Percentiles rank a stretch among this genome's conserved stretches.
These are phyloP conservation scores for Pseudocercospora cruenta DNA, from an alignment of 2,329 filamentous ascomycete species.

Conservation along the genomic window DNA sequence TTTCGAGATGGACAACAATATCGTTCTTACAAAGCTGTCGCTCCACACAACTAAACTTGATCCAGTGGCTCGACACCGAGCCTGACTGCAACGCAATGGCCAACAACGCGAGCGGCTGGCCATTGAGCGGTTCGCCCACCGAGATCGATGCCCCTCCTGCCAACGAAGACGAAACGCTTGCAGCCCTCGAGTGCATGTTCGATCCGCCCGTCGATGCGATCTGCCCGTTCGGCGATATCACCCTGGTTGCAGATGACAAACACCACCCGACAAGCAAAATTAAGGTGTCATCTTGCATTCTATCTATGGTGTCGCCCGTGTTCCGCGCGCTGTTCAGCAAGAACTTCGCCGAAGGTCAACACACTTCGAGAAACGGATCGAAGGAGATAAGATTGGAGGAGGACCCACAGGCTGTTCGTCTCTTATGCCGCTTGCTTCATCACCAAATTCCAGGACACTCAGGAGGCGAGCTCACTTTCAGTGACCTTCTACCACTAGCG, in stretches of 20 bases:
- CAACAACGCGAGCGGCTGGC: background rate
- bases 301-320: constrained; percentile 20
- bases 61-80: background rate
- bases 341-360: constrained; percentile 22
- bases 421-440: constrained; percentile 21
- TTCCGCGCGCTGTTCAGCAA: constrained; percentile 26
- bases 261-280: constrained; percentile 20
- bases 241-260: constrained; percentile 22
- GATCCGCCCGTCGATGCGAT: constrained; percentile 12
- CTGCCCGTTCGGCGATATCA: constrained; percentile 28
- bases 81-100: background rate
- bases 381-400: constrained; percentile 21
- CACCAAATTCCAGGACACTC: background rate
- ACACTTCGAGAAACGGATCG: background rate
- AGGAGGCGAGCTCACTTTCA: too few relatives aligned
- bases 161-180: background rate
- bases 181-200: constrained; percentile 19
- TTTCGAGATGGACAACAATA: too few relatives aligned
- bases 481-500: background rate
- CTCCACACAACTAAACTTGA: background rate
- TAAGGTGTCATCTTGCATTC: constrained; percentile 26
- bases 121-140: background rate
- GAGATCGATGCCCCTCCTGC: background rate
- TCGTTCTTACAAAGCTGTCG: background rate
- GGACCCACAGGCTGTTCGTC: constrained; percentile 9